These are phyloP conservation scores for Leucosporidium scottii DNA, from an alignment of 768 basidiomycete genomes.

Conservation along the genomic window DNA sequence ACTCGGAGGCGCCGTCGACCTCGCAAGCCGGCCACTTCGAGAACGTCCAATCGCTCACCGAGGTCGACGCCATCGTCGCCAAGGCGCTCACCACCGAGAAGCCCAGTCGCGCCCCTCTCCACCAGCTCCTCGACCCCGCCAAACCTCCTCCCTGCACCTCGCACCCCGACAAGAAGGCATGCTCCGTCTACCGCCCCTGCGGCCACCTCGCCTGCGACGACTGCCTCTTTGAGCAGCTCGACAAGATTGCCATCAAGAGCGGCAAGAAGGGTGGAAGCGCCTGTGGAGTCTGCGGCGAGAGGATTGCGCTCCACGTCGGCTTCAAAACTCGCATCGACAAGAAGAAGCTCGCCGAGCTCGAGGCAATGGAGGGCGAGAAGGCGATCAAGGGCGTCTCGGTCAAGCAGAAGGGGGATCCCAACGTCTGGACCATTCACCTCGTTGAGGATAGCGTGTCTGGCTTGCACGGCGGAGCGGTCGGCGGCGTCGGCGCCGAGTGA, in stretches of 20 bases:
- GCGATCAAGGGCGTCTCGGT: neutral
- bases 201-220: neutral
- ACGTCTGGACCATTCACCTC: neutral
- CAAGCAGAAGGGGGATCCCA: neutral
- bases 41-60: constrained; percentile 1
- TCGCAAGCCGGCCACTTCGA: neutral
- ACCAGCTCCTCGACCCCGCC: neutral
- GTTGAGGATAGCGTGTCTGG: neutral
- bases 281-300: neutral
- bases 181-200: neutral
- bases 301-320: neutral
- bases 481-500: no score
- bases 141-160: neutral
- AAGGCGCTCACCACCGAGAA: neutral
- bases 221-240: neutral
- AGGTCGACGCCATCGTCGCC: neutral
- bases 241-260: no score
- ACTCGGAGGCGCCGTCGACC: neutral
- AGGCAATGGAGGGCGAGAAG: constrained; percentile 1
- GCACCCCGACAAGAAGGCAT: neutral
- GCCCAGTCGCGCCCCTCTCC: no score
- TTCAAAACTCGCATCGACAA: neutral
- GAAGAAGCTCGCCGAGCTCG: neutral
- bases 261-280: no score
- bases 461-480: no score